phyloP scores from a whole-genome alignment of 805 yeast genomes.

The Ogataea nonfermentans region DNA sequence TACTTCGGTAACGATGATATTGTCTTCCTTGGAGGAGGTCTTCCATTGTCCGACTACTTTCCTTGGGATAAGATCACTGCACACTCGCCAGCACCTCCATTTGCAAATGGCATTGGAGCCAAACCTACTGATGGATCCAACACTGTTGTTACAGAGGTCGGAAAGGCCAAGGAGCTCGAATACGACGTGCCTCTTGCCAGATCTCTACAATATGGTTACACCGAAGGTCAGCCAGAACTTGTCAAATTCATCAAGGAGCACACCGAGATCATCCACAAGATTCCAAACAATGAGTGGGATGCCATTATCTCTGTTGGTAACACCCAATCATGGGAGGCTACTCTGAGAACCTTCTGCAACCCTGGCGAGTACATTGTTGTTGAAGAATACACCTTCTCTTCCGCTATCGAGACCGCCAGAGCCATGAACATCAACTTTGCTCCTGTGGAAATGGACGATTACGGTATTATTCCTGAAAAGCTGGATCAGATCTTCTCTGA shows the following conservation, averaged over 20 bases:
- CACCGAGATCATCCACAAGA: slow-evolving; percentile 51
- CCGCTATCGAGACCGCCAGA: slow-evolving; percentile 68
- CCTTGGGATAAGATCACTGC: slow-evolving; percentile 80
- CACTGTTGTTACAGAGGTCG: slow-evolving; percentile 36
- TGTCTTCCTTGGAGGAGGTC: slow-evolving; percentile 92
- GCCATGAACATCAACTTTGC: slow-evolving; percentile 59
- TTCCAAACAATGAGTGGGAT: slow-evolving; percentile 72
- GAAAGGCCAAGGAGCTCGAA: slow-evolving; percentile 43
- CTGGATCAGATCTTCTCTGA: slow-evolving; percentile 52
- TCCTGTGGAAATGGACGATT: slow-evolving; percentile 66
- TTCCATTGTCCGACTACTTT: slow-evolving; percentile 87
- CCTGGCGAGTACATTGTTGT: slow-evolving; percentile 67
- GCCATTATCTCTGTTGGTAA: slow-evolving; percentile 74
- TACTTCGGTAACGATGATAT: slow-evolving; percentile 71
- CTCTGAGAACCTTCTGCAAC: slow-evolving; percentile 56
- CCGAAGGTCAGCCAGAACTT: slow-evolving; percentile 78
- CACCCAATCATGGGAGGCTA: slow-evolving; percentile 90
- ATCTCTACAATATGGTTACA: slow-evolving; percentile 89
- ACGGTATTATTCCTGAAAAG: slow-evolving; percentile 59
- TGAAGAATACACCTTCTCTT: slow-evolving; percentile 74
- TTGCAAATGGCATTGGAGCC: slow-evolving; percentile 74
- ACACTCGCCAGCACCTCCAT: slow-evolving; percentile 77
- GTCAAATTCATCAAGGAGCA: slow-evolving; percentile 71
- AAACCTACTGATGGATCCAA: slow-evolving; percentile 41
- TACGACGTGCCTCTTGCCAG: slow-evolving; percentile 71